These are phyloP conservation scores for Trypanosoma melophagium DNA, from an alignment of 208 protist genomes.

Conservation along the genomic window DNA sequence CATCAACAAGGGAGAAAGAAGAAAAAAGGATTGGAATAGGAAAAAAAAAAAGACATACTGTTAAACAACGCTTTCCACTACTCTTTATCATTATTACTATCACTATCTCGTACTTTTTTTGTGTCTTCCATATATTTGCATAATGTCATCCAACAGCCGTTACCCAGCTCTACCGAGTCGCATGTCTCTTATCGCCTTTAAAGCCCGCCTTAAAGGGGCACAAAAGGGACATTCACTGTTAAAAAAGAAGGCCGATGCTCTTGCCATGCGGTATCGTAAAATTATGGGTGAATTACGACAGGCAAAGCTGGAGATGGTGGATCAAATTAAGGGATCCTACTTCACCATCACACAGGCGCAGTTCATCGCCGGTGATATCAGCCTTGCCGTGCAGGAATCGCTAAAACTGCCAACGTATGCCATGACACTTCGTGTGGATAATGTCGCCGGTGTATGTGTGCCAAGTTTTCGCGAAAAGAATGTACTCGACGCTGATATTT, in stretches of 20 bases:
- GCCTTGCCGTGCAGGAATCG: constrained; percentile 92
- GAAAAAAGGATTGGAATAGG: too few relatives aligned
- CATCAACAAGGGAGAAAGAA: too few relatives aligned
- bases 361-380: constrained; percentile 96
- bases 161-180: constrained; percentile 90
- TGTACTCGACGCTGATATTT: constrained; percentile 3
- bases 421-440: constrained; percentile 93
- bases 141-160: constrained; percentile 77
- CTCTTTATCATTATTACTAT: not conserved
- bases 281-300: constrained; percentile 95
- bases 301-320: constrained; percentile 82
- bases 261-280: constrained; percentile 95
- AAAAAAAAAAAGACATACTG: too few relatives aligned
- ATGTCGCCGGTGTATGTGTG: constrained; percentile 98
- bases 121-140: not conserved
- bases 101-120: not conserved
- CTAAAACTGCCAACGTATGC: constrained; percentile 89
- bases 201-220: constrained; percentile 95
- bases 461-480: constrained; percentile 87
- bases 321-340: constrained; percentile 88
- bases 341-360: constrained; percentile 97
- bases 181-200: constrained; percentile 93
- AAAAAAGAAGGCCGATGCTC: constrained; percentile 99
- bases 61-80: too few relatives aligned
- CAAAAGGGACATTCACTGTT: constrained; percentile 98